phyloP scores from a whole-genome alignment of 495 filamentous ascomycete genomes.

The Penicillium longicatenatum region DNA sequence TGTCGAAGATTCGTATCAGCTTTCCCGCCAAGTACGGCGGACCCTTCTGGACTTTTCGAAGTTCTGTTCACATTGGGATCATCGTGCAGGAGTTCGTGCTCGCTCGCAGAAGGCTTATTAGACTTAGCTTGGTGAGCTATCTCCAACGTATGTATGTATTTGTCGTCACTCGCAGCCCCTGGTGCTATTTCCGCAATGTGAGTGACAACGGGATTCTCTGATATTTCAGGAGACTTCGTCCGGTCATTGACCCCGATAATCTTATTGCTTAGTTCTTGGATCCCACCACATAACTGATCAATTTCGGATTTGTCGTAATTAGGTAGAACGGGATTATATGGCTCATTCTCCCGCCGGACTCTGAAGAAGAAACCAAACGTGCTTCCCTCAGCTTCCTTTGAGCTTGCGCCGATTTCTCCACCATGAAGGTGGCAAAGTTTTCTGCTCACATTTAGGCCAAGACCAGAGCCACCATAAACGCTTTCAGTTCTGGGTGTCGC shows the following conservation, averaged over 20 bases:
- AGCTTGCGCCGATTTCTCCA: constrained; percentile 79
- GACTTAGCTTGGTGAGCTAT: constrained; percentile 1
- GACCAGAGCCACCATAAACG: constrained; percentile 79
- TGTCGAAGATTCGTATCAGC: constrained; percentile 8
- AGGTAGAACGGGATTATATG: constrained; percentile 25
- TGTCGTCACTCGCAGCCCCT: constrained; percentile 4
- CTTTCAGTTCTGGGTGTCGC: constrained; percentile 76
- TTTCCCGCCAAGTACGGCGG: neutral
- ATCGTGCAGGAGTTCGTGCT: neutral
- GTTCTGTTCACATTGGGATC: neutral
- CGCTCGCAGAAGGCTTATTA: constrained; percentile 1
- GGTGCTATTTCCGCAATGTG: constrained; percentile 12
- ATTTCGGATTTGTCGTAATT: constrained; percentile 14
- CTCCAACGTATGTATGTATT: constrained; percentile 13
- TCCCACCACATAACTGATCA: constrained; percentile 23
- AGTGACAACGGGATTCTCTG: constrained; percentile 10
- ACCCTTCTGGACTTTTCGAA: neutral
- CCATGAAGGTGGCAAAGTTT: constrained; percentile 79
- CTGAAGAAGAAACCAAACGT: constrained; percentile 86
- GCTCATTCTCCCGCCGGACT: constrained; percentile 42
- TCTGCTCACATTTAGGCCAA: constrained; percentile 81
- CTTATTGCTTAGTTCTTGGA: constrained; percentile 15
- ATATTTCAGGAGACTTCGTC: constrained; percentile 13
- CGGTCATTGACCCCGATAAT: constrained; percentile 8
- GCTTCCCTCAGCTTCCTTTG: constrained; percentile 69